A percentile compares a stretch with the other conserved stretches of the same genome.
These are phyloP conservation scores for Euphorbia celastroides DNA, from an alignment of 441 rosid genomes.

Conservation along the genomic window DNA sequence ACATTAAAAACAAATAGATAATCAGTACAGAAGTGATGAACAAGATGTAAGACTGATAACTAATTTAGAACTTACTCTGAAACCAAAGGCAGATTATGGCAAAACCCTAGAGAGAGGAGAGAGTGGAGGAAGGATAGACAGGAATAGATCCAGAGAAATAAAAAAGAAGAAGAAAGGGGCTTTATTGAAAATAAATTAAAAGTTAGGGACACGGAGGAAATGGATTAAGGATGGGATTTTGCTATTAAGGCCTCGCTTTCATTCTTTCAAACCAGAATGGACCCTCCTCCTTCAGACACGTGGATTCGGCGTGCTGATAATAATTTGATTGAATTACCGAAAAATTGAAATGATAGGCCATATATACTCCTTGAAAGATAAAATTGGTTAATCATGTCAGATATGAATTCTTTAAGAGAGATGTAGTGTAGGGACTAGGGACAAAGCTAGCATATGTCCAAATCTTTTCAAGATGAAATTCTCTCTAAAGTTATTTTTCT, in stretches of 20 bases:
- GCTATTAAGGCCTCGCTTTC: background rate
- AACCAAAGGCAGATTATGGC: slow-evolving; percentile 13
- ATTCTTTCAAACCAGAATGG: background rate
- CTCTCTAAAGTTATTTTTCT: no score
- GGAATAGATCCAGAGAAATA: background rate
- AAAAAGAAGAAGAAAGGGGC: background rate
- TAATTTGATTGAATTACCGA: no score
- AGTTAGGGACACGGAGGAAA: background rate
- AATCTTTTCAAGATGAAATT: no score
- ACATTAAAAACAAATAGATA: background rate
- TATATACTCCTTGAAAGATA: no score
- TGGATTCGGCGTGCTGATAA: background rate
- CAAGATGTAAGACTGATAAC: background rate
- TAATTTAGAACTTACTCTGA: slow-evolving; percentile 18
- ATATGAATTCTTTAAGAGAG: no score
- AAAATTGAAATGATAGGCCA: no score
- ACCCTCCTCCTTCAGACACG: background rate
- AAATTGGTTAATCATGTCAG: no score
- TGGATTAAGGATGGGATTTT: background rate
- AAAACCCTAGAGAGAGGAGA: slow-evolving; percentile 31
- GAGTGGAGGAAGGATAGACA: no score
- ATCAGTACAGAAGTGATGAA: background rate
- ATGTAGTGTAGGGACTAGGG: no score
- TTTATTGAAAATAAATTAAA: background rate
- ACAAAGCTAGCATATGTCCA: no score